These are phyloP conservation scores for Paradendryphiella salina DNA, from an alignment of 2,329 filamentous ascomycete species.

Conservation along the genomic window DNA sequence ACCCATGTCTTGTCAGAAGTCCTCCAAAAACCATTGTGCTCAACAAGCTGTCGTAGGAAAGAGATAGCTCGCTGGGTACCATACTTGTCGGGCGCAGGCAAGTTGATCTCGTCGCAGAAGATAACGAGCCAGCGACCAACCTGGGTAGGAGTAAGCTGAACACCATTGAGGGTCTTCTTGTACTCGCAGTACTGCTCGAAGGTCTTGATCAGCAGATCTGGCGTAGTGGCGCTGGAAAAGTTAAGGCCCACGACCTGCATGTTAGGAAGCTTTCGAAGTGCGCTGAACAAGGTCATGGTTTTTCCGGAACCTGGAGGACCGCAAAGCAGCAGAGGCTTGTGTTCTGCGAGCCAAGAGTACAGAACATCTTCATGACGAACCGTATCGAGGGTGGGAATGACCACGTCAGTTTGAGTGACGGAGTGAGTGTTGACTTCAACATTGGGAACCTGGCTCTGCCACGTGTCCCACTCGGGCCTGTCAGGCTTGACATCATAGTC, in stretches of 20 bases:
- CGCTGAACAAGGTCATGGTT: constrained; percentile 99
- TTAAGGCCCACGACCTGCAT: constrained; percentile 99
- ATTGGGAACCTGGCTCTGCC: constrained; percentile 91
- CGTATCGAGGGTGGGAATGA: constrained; percentile 96
- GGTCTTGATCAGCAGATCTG: constrained; percentile 96
- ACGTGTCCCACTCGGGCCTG: constrained; percentile 83
- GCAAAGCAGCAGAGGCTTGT: constrained; percentile 94
- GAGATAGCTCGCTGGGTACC: constrained; percentile 96
- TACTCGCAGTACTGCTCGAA: constrained; percentile 99
- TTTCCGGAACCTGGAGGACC: constrained; percentile 98
- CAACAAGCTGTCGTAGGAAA: constrained; percentile 94
- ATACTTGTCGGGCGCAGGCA: constrained; percentile 96
- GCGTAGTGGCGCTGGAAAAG: constrained; percentile 97
- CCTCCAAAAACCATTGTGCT: constrained; percentile 99
- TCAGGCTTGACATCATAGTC: constrained; percentile 92
- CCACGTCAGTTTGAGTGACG: constrained; percentile 95
- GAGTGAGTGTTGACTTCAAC: constrained; percentile 99
- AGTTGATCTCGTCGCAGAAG: constrained; percentile 99
- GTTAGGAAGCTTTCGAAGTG: constrained; percentile 91
- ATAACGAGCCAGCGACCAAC: constrained; percentile 97
- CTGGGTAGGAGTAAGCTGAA: constrained; percentile 92
- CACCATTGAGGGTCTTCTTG: constrained; percentile 95
- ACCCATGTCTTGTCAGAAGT: constrained; percentile 98
- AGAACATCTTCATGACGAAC: constrained; percentile 98
- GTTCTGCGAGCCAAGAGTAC: constrained; percentile 98